These are phyloP conservation scores for Hyaloscypha hepaticicola DNA, from an alignment of 495 filamentous ascomycete species.

Conservation along the genomic window DNA sequence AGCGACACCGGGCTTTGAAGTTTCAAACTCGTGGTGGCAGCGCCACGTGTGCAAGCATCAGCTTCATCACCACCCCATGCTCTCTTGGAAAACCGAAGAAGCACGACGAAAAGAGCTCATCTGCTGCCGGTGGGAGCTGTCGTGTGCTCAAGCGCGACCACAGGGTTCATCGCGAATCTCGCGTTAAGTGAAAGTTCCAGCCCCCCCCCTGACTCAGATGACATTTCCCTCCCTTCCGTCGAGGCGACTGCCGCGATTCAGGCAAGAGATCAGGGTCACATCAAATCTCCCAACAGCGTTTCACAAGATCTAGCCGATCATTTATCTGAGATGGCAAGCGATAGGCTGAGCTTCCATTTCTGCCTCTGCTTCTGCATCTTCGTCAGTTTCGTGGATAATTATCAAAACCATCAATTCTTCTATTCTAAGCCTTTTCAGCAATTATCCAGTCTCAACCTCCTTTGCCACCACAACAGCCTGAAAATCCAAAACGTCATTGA, in stretches of 20 bases:
- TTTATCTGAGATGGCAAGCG: background rate
- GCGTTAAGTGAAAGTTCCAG: too few relatives aligned
- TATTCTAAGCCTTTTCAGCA: background rate
- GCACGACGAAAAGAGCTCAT: background rate
- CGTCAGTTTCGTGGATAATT: background rate
- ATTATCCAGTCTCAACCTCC: background rate
- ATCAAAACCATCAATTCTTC: background rate
- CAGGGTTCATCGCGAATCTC: too few relatives aligned
- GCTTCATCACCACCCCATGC: background rate
- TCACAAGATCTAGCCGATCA: background rate
- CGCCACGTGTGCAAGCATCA: background rate
- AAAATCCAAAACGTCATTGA: background rate
- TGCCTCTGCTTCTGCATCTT: background rate
- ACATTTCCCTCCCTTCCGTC: background rate
- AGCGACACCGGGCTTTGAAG: background rate
- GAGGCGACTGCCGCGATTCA: too few relatives aligned
- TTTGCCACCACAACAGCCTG: background rate
- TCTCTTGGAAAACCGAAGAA: background rate
- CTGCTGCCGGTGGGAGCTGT: background rate
- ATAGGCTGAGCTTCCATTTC: too few relatives aligned
- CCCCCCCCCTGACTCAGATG: background rate
- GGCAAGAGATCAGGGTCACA: background rate
- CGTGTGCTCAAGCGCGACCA: background rate
- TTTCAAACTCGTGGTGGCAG: background rate
- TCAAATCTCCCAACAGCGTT: background rate